Evolutionary conservation across 1,284 basidiomycete genomes (phyloP), one percentile per base, ranked within the genome.

Genomic region (Moniliophthora roreri): DNA sequence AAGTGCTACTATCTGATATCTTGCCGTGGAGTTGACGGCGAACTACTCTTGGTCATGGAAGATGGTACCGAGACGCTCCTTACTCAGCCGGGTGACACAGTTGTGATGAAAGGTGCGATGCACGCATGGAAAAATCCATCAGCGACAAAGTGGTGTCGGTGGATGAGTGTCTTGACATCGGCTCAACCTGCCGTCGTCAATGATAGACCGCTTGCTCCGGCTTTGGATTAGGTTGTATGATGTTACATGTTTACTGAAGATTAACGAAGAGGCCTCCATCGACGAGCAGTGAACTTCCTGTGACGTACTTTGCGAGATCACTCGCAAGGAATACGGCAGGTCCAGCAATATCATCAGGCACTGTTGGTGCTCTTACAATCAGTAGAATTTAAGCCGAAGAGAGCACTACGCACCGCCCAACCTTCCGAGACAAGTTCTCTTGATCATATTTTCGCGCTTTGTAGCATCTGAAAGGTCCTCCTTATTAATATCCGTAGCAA

Each of bases 241-340:
- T 23, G 40, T 24, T 52, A 35, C 13, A 8, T 34, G 48, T 50
- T 73, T 67, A 91, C 65, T 91, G 89, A 50, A 93, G 74, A 58
- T 90, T 90, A 34, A 91, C 89, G 58, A 91, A 89, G 26, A 87
- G 72, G 0, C 89, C 90, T 5, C 89, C 89, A 63, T 92, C 90
- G 0, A 90, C 89, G 2, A 92, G 71, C 13, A 92, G 68, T 16
- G 81, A 81, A 23, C 51, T 46, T 84, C 78, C 87, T 0, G 86
- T 89, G 48, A 87, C 80, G 66, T 91, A 92, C 60, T 79, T 81
- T 2, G 87, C 86, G 58, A 91, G 73, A 60, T 91, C 87, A 60
- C 82, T 86, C 0, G 85, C 86, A 39, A 92, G 75, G 68, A 92
- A 92, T 3, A 90, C 80, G 7, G 85, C 85, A 0, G 89, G 89